Conservation (phyloP, 164 flowering plant species). For the Taxillus chinensis region DNA sequence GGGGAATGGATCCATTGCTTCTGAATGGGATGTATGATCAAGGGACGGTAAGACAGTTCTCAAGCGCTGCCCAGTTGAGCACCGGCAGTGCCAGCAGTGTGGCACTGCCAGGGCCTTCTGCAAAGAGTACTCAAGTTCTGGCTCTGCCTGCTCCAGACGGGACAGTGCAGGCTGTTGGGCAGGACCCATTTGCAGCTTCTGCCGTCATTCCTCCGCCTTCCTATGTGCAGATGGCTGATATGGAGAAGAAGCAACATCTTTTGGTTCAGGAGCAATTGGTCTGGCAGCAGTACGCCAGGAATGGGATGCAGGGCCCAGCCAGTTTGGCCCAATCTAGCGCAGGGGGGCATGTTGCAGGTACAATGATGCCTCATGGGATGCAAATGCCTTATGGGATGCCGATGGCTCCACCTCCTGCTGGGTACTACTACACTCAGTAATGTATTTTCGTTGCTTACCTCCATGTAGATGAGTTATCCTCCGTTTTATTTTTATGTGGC, state of each 20-base stretch:
- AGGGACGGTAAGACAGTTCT: slow-evolving; percentile 53
- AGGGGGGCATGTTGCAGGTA: slow-evolving; percentile 25
- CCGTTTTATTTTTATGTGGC: not conserved
- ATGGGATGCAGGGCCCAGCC: slow-evolving; percentile 62
- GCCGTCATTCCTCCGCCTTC: slow-evolving; percentile 50
- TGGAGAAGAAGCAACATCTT: slow-evolving; percentile 58
- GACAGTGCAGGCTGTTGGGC: slow-evolving; percentile 38
- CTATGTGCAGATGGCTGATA: slow-evolving; percentile 65
- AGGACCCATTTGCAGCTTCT: slow-evolving; percentile 66
- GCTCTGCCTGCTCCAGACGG: slow-evolving; percentile 76
- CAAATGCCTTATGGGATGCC: slow-evolving; percentile 56
- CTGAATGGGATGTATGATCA: slow-evolving; percentile 65
- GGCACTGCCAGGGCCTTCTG: slow-evolving; percentile 41
- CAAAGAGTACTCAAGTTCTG: slow-evolving; percentile 39
- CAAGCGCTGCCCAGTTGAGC: slow-evolving; percentile 28
- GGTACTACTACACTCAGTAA: slow-evolving; percentile 28
- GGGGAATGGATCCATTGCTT: slow-evolving; percentile 54
- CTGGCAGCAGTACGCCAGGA: slow-evolving; percentile 51
- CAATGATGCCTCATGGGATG: slow-evolving; percentile 26
- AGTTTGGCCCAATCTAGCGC: slow-evolving; percentile 39
- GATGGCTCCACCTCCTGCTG: slow-evolving; percentile 36
- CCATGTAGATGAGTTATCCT: not conserved
- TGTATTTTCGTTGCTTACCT: not conserved
- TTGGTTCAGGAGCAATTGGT: slow-evolving; percentile 48
- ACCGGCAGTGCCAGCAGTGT: slow-evolving; percentile 73